Evolutionary conservation across 2,329 filamentous ascomycete species (phyloP).

Genomic region (Trichoderma atrobrunneum): DNA sequence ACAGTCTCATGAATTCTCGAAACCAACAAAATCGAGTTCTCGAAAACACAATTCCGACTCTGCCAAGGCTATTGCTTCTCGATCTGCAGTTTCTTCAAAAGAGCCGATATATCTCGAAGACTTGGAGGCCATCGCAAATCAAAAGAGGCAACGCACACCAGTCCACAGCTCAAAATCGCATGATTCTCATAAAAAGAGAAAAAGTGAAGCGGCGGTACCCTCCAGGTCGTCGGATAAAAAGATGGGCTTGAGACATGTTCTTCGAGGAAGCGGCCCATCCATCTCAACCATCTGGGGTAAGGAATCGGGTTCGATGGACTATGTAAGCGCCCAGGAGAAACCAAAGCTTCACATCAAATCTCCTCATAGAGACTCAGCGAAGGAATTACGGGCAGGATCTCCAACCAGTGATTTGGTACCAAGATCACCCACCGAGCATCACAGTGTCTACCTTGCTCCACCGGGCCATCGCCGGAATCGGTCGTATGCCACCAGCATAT

Average conservation of each 20-base stretch:
- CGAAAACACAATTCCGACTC: conserved; percentile 11
- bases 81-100: conserved; percentile 24
- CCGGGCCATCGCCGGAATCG: conserved; percentile 26
- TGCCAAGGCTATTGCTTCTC: background rate
- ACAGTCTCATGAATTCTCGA: conserved; percentile 12
- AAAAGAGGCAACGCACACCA: conserved; percentile 45
- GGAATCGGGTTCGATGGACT: conserved; percentile 32
- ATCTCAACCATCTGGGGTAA: conserved; percentile 50
- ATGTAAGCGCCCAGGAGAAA: background rate
- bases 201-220: conserved; percentile 25
- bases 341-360: conserved; percentile 13
- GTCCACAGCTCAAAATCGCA: conserved; percentile 20
- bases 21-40: conserved; percentile 14
- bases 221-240: conserved; percentile 26
- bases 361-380: conserved; percentile 15
- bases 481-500: conserved; percentile 52
- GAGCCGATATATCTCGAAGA: conserved; percentile 2
- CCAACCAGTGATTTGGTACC: conserved; percentile 40
- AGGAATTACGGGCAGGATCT: conserved; percentile 38
- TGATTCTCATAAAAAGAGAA: conserved; percentile 20
- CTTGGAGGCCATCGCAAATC: conserved; percentile 37
- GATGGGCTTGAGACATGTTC: conserved; percentile 41
- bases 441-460: conserved; percentile 28
- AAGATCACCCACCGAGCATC: conserved; percentile 39
- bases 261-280: conserved; percentile 50